These are phyloP conservation scores for Lobosporangium transversale DNA, from an alignment of 192 early-diverging fungal species.

Conservation along the genomic window DNA sequence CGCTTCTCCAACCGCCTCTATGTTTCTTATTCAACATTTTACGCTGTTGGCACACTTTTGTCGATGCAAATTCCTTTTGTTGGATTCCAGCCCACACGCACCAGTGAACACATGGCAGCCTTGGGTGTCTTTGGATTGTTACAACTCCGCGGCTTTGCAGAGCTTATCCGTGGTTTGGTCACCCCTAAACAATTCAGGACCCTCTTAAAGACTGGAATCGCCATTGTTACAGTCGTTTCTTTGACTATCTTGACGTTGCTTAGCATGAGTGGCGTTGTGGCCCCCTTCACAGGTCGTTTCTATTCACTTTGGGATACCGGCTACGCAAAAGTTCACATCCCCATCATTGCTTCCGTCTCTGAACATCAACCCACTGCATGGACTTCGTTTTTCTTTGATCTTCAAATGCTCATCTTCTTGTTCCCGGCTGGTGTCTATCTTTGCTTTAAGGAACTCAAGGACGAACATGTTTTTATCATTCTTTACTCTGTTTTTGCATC, in stretches of 20 bases:
- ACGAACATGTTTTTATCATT: slow-evolving; percentile 98
- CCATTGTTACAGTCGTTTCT: slow-evolving; percentile 57
- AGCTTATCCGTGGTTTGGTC: slow-evolving; percentile 81
- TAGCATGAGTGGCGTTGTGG: slow-evolving; percentile 87
- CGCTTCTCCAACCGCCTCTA: slow-evolving; percentile 93
- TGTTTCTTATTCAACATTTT: slow-evolving; percentile 98
- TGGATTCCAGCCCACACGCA: slow-evolving; percentile 96
- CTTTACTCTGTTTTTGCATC: slow-evolving; percentile 97
- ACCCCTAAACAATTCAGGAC: slow-evolving; percentile 87
- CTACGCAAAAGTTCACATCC: slow-evolving; percentile 99
- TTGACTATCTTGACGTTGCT: slow-evolving; percentile 75
- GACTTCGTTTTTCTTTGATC: slow-evolving; percentile 99
- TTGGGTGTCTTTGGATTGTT: slow-evolving; percentile 95
- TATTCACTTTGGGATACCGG: slow-evolving; percentile 99
- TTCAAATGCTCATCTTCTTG: slow-evolving; percentile 94
- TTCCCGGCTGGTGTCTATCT: slow-evolving; percentile 98
- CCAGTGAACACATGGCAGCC: slow-evolving; percentile 99
- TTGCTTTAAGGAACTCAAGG: slow-evolving; percentile 92
- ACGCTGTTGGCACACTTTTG: slow-evolving; percentile 92
- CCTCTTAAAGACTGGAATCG: slow-evolving; percentile 77
- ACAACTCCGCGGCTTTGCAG: slow-evolving; percentile 95
- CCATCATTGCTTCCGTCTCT: slow-evolving; percentile 99
- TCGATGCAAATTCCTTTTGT: slow-evolving; percentile 99
- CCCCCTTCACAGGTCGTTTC: slow-evolving; percentile 98
- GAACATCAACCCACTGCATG: slow-evolving; percentile 99